These are phyloP conservation scores for Elaeis oleifera DNA, from an alignment of 202 grass and related monocot species.

Conservation along the genomic window DNA sequence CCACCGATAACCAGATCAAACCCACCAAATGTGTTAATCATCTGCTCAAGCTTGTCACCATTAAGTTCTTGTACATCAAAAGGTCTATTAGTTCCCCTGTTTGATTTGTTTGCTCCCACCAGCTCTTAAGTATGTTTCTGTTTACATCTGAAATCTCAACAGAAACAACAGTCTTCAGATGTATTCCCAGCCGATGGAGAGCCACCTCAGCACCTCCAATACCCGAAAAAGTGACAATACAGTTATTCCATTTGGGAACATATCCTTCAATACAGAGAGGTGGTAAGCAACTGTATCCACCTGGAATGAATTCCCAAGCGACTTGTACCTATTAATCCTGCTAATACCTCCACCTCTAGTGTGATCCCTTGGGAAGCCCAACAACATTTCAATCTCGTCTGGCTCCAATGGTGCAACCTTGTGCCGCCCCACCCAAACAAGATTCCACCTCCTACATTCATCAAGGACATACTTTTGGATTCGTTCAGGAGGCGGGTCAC, in stretches of 20 bases:
- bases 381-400: constrained; percentile 56
- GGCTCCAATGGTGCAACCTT: constrained; percentile 63
- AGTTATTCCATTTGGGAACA: constrained; percentile 53
- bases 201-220: constrained; percentile 90
- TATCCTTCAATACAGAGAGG: constrained; percentile 40
- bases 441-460: constrained; percentile 65
- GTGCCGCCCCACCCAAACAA: constrained; percentile 63
- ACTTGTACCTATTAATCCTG: constrained; percentile 44
- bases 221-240: constrained; percentile 54
- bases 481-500: constrained; percentile 21
- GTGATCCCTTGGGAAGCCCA: constrained; percentile 68
- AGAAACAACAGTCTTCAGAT: constrained; percentile 49
- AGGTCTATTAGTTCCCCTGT: constrained; percentile 49
- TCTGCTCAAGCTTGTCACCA: constrained; percentile 18
- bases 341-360: constrained; percentile 47
- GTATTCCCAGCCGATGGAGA: constrained; percentile 61
- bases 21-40: constrained; percentile 35
- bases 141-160: constrained; percentile 68
- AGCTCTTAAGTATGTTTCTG: constrained; percentile 41
- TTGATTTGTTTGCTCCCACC: constrained; percentile 70
- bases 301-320: constrained; percentile 79
- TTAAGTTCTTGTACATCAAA: constrained; percentile 42
- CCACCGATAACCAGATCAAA: constrained; percentile 71
- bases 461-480: constrained; percentile 34
- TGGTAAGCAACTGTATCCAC: constrained; percentile 79